Evolutionary conservation across 2,329 filamentous ascomycete species (phyloP).

Genomic region (Exserohilum turcica): DNA sequence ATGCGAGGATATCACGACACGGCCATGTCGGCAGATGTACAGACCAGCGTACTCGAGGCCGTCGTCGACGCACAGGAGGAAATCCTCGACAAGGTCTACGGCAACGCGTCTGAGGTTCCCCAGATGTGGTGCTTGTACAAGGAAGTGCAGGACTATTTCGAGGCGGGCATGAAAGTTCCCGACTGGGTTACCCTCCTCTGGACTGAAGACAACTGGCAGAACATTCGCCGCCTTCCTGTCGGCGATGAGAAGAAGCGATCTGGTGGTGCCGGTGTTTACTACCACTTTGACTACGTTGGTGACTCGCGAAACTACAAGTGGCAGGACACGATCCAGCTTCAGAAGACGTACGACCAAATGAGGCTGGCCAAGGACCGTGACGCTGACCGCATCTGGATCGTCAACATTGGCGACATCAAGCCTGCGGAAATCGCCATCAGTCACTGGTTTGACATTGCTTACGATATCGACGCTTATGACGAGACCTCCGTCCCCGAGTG

Average conservation of each 20-base stretch:
- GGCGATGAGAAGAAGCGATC: constrained; percentile 63
- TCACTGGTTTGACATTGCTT: constrained; percentile 71
- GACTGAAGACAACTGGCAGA: constrained; percentile 73
- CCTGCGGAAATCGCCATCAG: constrained; percentile 68
- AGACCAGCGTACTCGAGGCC: constrained; percentile 63
- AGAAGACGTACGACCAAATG: constrained; percentile 71
- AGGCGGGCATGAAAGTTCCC: constrained; percentile 65
- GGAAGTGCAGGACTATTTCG: constrained; percentile 72
- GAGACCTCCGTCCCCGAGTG: constrained; percentile 62
- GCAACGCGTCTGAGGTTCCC: constrained; percentile 60
- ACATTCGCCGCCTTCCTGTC: constrained; percentile 66
- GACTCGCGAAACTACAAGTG: constrained; percentile 62
- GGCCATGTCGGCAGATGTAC: constrained; percentile 61
- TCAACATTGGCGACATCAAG: constrained; percentile 71
- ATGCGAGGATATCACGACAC: constrained; percentile 75
- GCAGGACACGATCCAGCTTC: constrained; percentile 69
- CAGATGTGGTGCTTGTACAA: constrained; percentile 78
- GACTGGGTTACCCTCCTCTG: constrained; percentile 72
- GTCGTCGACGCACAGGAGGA: constrained; percentile 65
- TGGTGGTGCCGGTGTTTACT: constrained; percentile 70
- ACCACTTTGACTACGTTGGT: constrained; percentile 68
- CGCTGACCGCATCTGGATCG: constrained; percentile 67
- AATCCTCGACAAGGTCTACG: constrained; percentile 63
- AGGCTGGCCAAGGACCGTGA: constrained; percentile 64
- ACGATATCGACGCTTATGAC: constrained; percentile 64